Percentiles rank a stretch among this genome's conserved stretches.
phyloP scores from a whole-genome alignment of 2,329 filamentous ascomycete genomes.

The Trichoderma sp. region DNA sequence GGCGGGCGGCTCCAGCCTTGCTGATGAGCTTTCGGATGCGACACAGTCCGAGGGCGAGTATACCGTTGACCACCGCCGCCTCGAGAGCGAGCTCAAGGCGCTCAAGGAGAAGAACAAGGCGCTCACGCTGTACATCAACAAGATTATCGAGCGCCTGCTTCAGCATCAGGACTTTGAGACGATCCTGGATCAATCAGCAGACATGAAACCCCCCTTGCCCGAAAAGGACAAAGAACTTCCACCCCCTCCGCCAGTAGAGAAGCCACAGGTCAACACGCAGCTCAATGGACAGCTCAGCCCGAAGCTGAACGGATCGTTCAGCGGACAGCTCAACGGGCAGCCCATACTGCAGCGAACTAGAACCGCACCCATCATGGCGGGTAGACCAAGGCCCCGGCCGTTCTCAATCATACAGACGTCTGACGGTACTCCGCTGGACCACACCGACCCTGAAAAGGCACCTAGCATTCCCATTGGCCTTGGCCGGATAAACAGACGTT shows the following conservation, averaged over 20 bases:
- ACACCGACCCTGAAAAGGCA: constrained; percentile 68
- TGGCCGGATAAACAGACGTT: constrained; percentile 51
- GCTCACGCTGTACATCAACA: constrained; percentile 95
- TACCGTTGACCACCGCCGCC: constrained; percentile 54
- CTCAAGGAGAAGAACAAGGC: constrained; percentile 96
- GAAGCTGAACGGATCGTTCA: constrained; percentile 14
- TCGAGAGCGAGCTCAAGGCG: constrained; percentile 75
- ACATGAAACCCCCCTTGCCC: constrained; percentile 37
- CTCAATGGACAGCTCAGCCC: constrained; percentile 30
- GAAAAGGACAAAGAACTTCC: constrained; percentile 83
- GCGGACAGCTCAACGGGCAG: constrained; percentile 37
- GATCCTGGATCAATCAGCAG: constrained; percentile 78
- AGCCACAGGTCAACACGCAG: constrained; percentile 35
- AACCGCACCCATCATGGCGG: constrained; percentile 49
- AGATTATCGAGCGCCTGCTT: constrained; percentile 92
- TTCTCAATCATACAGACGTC: constrained; percentile 53
- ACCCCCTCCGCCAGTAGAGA: constrained; percentile 52
- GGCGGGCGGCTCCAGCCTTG: constrained; percentile 58
- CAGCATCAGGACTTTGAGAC: constrained; percentile 94
- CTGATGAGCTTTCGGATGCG: constrained; percentile 70
- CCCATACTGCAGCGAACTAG: constrained; percentile 61
- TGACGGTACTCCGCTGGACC: constrained; percentile 36
- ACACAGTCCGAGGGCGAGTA: constrained; percentile 51
- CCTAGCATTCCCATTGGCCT: constrained; percentile 70
- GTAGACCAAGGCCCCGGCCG: constrained; percentile 50